A percentile compares a stretch with the other conserved stretches of the same genome.
Evolutionary conservation across 1,284 basidiomycete genomes (phyloP).

Genomic region (Fomes fomentarius): DNA sequence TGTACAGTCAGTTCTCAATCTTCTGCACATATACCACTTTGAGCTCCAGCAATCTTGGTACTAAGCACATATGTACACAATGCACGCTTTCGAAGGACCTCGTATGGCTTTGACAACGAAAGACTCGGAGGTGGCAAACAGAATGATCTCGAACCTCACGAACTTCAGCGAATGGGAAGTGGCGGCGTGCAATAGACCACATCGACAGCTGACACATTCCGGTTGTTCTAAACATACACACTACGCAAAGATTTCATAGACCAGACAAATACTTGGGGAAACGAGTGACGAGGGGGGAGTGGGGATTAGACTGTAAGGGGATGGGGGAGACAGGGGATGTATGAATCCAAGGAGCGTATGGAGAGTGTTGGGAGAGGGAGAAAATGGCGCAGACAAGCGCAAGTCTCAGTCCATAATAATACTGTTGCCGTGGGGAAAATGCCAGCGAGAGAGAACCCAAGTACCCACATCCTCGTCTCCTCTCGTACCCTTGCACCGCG

Average conservation of each 20-base stretch:
- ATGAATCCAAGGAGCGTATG: slow-evolving; percentile 7
- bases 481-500: not conserved
- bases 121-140: too few relatives aligned
- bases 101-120: too few relatives aligned
- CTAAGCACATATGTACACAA: too few relatives aligned
- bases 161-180: too few relatives aligned
- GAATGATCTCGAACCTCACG: too few relatives aligned
- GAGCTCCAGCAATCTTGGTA: too few relatives aligned
- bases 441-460: not conserved
- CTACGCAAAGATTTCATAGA: not conserved
- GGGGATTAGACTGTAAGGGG: not conserved
- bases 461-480: not conserved
- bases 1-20: too few relatives aligned
- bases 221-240: not conserved
- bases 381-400: not conserved
- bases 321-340: not conserved
- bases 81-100: too few relatives aligned
- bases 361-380: not conserved
- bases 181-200: too few relatives aligned
- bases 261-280: too few relatives aligned
- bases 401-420: not conserved
- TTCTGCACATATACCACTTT: too few relatives aligned
- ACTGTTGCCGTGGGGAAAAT: not conserved
- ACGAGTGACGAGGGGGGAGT: not conserved
- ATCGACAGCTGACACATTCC: not conserved